phyloP scores from a whole-genome alignment of 2,329 filamentous ascomycete species.

The Torrubiellomyces zombiae region DNA sequence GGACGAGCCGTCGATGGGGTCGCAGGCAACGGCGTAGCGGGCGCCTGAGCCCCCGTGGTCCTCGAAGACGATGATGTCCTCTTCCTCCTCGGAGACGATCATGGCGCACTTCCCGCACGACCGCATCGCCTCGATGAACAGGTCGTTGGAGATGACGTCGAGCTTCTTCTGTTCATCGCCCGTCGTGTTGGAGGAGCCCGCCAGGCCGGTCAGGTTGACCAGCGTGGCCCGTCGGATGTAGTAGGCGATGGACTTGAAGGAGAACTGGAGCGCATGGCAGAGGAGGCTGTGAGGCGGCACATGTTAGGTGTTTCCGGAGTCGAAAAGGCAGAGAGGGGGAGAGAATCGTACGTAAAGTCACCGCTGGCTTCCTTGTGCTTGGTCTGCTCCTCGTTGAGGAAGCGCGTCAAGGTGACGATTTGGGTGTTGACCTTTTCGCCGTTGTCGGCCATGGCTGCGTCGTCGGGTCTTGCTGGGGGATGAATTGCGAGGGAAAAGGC shows the following conservation, averaged over 20 bases:
- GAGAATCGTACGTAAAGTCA: slow-evolving; percentile 74
- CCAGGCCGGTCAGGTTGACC: slow-evolving; percentile 89
- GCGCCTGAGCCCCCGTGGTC: slow-evolving; percentile 52
- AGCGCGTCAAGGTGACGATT: slow-evolving; percentile 88
- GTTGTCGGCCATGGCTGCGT: slow-evolving; percentile 19
- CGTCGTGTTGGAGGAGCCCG: slow-evolving; percentile 85
- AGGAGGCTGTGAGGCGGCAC: slow-evolving; percentile 47
- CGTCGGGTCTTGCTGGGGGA: no score
- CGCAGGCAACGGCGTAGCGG: slow-evolving; percentile 92
- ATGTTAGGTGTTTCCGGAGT: not conserved
- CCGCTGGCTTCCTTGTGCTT: slow-evolving; percentile 92
- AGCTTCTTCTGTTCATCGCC: slow-evolving; percentile 99
- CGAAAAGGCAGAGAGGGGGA: not conserved
- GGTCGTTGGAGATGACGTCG: slow-evolving; percentile 94
- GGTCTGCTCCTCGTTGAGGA: slow-evolving; percentile 86
- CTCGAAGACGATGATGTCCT: slow-evolving; percentile 78
- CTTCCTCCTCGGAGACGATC: slow-evolving; percentile 95
- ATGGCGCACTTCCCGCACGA: slow-evolving; percentile 81
- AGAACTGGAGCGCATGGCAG: slow-evolving; percentile 95
- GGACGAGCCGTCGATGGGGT: slow-evolving; percentile 94
- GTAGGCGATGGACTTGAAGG: slow-evolving; percentile 99
- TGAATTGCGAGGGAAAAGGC: slow-evolving; percentile 3
- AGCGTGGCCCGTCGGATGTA: slow-evolving; percentile 93
- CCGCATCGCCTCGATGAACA: slow-evolving; percentile 91
- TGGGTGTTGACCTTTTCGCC: slow-evolving; percentile 82